Evolutionary conservation across 257 asterid species (phyloP).

Genomic region (Solanum chiquidenum): DNA sequence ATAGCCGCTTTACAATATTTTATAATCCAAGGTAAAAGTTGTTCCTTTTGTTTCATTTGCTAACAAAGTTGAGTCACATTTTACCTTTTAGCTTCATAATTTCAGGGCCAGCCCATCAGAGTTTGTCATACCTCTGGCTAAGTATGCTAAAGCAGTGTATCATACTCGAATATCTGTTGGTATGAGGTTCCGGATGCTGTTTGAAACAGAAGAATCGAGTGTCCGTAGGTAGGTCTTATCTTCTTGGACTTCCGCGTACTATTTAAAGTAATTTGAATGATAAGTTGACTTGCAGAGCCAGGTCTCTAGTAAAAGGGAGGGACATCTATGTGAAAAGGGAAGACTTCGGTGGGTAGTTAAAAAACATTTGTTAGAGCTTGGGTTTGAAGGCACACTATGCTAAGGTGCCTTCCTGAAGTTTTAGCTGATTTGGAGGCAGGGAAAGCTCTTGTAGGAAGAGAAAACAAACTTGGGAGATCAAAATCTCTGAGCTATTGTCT

Average conservation of each 20-base stretch:
- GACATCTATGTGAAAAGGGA: neutral
- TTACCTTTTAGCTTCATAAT: constrained; percentile 1
- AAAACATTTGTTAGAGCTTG: neutral
- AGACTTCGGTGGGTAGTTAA: neutral
- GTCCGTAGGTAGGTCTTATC: constrained; percentile 64
- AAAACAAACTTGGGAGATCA: neutral
- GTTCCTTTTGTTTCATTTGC: neutral
- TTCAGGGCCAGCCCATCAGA: constrained; percentile 88
- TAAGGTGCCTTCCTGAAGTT: neutral
- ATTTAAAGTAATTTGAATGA: neutral
- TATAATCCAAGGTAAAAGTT: constrained; percentile 67
- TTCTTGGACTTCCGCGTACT: neutral
- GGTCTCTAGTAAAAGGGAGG: neutral
- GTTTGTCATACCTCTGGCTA: constrained; percentile 83
- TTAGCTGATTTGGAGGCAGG: neutral
- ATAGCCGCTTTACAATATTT: constrained; percentile 83
- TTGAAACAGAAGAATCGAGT: constrained; percentile 88
- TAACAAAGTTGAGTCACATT: neutral
- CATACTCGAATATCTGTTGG: constrained; percentile 87
- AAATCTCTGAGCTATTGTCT: neutral
- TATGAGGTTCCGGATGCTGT: constrained; percentile 93
- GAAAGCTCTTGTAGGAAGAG: neutral
- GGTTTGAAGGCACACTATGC: neutral
- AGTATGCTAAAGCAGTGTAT: constrained; percentile 76
- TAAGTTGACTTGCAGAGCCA: neutral